Evolutionary conservation across 768 basidiomycete genomes (phyloP).

Genomic region (Suillus placidus): DNA sequence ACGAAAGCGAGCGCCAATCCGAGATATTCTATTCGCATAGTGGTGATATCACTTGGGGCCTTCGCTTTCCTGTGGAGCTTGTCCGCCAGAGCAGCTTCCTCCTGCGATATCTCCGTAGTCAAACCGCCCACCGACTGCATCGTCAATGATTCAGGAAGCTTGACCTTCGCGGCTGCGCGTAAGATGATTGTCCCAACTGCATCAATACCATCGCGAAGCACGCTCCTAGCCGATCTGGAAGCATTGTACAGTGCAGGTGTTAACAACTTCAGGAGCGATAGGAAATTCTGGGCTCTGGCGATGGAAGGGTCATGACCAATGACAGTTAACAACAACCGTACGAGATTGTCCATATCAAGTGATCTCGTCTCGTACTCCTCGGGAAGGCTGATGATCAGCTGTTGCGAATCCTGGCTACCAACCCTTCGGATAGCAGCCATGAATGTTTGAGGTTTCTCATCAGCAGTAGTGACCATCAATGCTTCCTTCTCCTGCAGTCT

Average conservation of each 20-base stretch:
- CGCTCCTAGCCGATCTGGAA: conserved; percentile 52
- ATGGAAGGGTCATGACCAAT: conserved; percentile 75
- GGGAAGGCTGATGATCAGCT: conserved; percentile 50
- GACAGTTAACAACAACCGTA: conserved; percentile 75
- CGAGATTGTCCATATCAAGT: conserved; percentile 64
- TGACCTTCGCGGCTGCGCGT: conserved; percentile 47
- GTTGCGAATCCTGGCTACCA: conserved; percentile 43
- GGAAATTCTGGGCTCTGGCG: conserved; percentile 68
- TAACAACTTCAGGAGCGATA: conserved; percentile 60
- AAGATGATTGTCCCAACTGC: conserved; percentile 61
- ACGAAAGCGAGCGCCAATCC: conserved; percentile 53
- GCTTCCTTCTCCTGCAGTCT: conserved; percentile 70
- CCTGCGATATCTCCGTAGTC: conserved; percentile 14
- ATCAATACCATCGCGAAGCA: conserved; percentile 69
- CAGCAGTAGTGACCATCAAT: conserved; percentile 65
- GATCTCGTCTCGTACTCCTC: conserved; percentile 58
- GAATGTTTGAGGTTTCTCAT: conserved; percentile 74
- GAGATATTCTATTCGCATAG: conserved; percentile 70
- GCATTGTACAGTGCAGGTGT: conserved; percentile 59
- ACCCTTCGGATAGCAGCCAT: conserved; percentile 52
- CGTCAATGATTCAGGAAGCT: conserved; percentile 37
- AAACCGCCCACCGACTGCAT: conserved; percentile 22
- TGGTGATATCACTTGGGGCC: conserved; percentile 52
- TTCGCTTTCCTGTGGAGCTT: conserved; percentile 46
- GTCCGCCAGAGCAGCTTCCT: conserved; percentile 37